These are phyloP conservation scores for Phytopythium delawarense DNA, from an alignment of 352 stramenopile species.

Conservation along the genomic window DNA sequence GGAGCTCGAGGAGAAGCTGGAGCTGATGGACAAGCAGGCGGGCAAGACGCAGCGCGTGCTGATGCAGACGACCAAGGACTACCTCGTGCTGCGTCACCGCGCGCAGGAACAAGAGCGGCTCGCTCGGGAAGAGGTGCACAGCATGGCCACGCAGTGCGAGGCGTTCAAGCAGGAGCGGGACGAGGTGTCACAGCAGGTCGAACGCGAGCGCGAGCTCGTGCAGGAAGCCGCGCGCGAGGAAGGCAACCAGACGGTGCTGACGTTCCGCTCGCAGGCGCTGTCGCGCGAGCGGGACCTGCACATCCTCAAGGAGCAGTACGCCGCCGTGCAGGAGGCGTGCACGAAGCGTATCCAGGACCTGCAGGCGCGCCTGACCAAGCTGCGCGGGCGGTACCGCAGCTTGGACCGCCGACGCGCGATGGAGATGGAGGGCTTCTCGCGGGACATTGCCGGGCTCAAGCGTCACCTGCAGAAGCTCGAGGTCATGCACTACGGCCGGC, in stretches of 20 bases:
- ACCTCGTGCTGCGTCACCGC: slow-evolving; percentile 66
- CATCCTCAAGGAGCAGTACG: slow-evolving; percentile 78
- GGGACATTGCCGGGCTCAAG: slow-evolving; percentile 57
- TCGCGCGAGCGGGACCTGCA: slow-evolving; percentile 57
- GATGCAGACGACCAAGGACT: slow-evolving; percentile 71
- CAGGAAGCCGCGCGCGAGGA: slow-evolving; percentile 49
- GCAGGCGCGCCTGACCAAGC: slow-evolving; percentile 57
- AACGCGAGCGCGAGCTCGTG: slow-evolving; percentile 38
- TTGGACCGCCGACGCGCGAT: slow-evolving; percentile 67
- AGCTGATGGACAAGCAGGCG: slow-evolving; percentile 38
- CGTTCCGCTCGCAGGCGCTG: slow-evolving; percentile 55
- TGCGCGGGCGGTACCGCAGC: slow-evolving; percentile 51
- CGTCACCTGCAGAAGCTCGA: slow-evolving; percentile 71
- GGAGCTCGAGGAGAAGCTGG: slow-evolving; percentile 30
- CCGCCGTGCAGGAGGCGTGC: slow-evolving; percentile 65
- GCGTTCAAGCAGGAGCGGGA: slow-evolving; percentile 36
- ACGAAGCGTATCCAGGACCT: slow-evolving; percentile 65
- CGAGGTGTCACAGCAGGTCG: slow-evolving; percentile 33
- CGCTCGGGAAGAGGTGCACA: slow-evolving; percentile 52
- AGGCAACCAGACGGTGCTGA: slow-evolving; percentile 43
- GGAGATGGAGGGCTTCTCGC: slow-evolving; percentile 83
- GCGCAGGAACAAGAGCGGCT: slow-evolving; percentile 55
- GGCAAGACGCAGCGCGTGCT: slow-evolving; percentile 56
- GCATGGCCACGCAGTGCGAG: slow-evolving; percentile 35
- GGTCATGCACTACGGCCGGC: slow-evolving; percentile 55